Base-by-base conservation (phyloP, 1,284 basidiomycete genomes). In the Ceratobasidium sp. region DNA sequence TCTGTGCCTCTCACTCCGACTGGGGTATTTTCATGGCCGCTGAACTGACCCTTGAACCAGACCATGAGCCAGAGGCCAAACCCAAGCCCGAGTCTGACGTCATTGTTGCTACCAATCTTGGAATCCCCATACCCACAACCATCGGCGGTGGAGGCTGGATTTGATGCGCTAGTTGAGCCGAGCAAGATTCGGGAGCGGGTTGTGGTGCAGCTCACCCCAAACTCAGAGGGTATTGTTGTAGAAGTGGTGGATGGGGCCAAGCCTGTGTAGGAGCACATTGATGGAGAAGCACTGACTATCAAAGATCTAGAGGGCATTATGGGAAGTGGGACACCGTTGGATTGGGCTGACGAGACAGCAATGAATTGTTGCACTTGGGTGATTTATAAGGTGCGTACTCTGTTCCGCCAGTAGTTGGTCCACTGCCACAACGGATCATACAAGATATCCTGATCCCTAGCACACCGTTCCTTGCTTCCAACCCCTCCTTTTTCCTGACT, bases 151-250 rank as follows among this genome's bases (percentile, higher is more conserved):
- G 33, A 20, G 69, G 69, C 2, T 73, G 69, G 61, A 23, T 56
- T 83, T 67, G 77, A 78, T 23, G 80, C 84, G 5, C 84, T 84
- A 6, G 13, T 80, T 0, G 78, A 81, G 37, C 74, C 84, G 37
- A 73, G 26, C 26, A 56, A 73, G 39, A 60, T 35, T 6, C 69
- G 61, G 31, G 69, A 73, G 56, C 61, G 69, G 69, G 56, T 73
- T 10, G 37, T 39, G 2, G 69, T 73, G 35, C 81, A 82, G 76
- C 83, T 83, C 54, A 31, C n/a, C 6, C 81, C 81, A 58, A 82
- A 83, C 11, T 80, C 80, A 42, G 82, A 82, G 10, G 83, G 83
- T 78, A 81, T 83, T 13, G 78, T 82, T 7, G 80, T 82, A 11
- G 82, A 83, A 26, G 82, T 80, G 4, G 63, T 23, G 37, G 63